Evolutionary conservation across 2,329 filamentous ascomycete genomes (phyloP), one percentile per base, ranked within the genome.

Genomic region (Monosporascus sp.): DNA sequence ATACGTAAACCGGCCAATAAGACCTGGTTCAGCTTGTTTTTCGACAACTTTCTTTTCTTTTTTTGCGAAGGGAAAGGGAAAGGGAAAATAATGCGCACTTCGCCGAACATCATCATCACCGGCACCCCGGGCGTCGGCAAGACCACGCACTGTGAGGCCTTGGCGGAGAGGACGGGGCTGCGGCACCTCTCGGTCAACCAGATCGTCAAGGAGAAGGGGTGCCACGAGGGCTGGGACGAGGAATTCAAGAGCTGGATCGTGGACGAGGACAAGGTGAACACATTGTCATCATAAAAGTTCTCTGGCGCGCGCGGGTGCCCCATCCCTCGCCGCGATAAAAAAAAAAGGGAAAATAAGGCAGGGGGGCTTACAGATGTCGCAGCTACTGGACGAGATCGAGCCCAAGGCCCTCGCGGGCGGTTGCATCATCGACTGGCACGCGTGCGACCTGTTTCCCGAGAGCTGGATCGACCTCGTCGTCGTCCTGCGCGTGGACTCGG

Each of bases 91-190:
- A 72, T 75, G 67, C 76, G 83, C 61, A 74, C 68, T 31, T 73
- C 74, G 57, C 94, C 94, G 31, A 99, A 97, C 71, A 90, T 99
- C 65, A 88, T 99, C 62, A 80, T 99, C 60, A 97, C 94, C 41
- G 94, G 94, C 59, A 99, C 94, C 20, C 94, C 94, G 0, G 94
- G 94, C 52, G 90, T 95, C 27, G 94, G 94, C 66, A 99, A 99
- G 76, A 96, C 92, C 18, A 95, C 89, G 7, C 92, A 96, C 70
- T 90, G 89, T 67, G 89, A 96, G 70, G 79, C 84, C 64, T 76
- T 99, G 48, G 89, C 90, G 7, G 79, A 87, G 66, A 83, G 81
- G 55, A 88, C 87, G 8, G 89, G 87, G 1, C 75, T 97, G 59
- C 86, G 85, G 64, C 92, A 97, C 70, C 71, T 99, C 15, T 88